Percentiles rank a stretch among this genome's conserved stretches.
Conservation (phyloP, 768 basidiomycete genomes). For the Leccinum fibrillosum region DNA sequence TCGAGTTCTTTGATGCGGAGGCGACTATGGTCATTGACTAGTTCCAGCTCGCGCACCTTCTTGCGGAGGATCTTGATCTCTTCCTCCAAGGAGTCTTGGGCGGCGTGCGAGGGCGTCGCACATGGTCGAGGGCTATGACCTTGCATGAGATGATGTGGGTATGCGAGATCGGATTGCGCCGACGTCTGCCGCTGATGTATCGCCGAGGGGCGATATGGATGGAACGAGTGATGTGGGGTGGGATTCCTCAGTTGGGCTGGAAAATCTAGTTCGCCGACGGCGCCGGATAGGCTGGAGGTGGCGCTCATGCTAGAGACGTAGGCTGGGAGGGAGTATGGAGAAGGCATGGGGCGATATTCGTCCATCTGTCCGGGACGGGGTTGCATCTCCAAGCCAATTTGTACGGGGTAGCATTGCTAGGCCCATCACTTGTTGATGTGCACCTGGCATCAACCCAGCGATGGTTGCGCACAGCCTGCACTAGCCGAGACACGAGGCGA, state of each 20-base stretch:
- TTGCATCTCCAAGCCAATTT: conserved; percentile 29
- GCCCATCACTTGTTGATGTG: conserved; percentile 21
- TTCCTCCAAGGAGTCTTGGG: conserved; percentile 36
- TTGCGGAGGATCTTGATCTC: conserved; percentile 56
- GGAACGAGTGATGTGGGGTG: conserved; percentile 26
- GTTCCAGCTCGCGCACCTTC: conserved; percentile 62
- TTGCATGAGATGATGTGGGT: conserved; percentile 13
- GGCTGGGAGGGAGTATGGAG: conserved; percentile 30
- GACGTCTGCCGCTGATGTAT: conserved; percentile 26
- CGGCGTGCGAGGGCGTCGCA: conserved; percentile 9
- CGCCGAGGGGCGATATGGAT: conserved; percentile 23
- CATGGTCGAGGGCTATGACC: conserved; percentile 20
- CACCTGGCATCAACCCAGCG: conserved; percentile 25
- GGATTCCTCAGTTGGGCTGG: conserved; percentile 33
- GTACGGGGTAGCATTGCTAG: conserved; percentile 27
- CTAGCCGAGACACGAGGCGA: conserved; percentile 30
- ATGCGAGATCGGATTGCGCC: conserved; percentile 19
- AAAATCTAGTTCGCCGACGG: conserved; percentile 54
- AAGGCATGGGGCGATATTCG: conserved; percentile 33
- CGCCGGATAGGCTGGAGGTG: conserved; percentile 53
- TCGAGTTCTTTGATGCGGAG: conserved; percentile 49
- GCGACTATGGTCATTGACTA: conserved; percentile 49
- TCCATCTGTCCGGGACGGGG: conserved; percentile 40
- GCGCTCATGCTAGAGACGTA: conserved; percentile 44
- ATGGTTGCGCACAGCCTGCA: conserved; percentile 26